Evolutionary conservation across 306 rosid genomes (phyloP).

Genomic region (Cyclanthera cordifolia): DNA sequence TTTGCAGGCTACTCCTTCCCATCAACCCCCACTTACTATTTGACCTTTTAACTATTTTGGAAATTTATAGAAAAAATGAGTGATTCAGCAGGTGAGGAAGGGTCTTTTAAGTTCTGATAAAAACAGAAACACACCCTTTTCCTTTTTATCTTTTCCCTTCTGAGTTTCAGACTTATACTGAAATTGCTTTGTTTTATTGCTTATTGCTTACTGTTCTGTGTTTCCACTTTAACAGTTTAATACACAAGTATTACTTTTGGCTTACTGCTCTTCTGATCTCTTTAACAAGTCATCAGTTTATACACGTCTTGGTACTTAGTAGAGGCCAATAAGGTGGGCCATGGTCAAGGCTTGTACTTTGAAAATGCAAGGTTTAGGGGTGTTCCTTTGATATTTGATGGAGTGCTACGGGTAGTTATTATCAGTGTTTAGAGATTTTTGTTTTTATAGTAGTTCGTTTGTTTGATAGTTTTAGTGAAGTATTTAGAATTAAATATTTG

Average conservation of each 20-base stretch:
- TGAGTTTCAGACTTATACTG: slow-evolving; percentile 5
- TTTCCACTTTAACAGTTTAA: slow-evolving; percentile 11
- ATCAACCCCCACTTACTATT: slow-evolving; percentile 41
- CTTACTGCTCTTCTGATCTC: neutral
- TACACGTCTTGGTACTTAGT: neutral
- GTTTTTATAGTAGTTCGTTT: no score
- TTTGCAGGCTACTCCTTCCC: slow-evolving; percentile 36
- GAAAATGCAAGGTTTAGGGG: no score
- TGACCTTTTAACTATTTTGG: slow-evolving; percentile 25
- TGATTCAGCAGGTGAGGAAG: slow-evolving; percentile 13
- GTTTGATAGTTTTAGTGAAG: no score
- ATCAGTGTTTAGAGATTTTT: no score
- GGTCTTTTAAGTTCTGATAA: slow-evolving; percentile 18
- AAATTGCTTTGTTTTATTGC: slow-evolving; percentile 12
- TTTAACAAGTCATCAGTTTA: neutral
- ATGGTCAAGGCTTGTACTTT: no score
- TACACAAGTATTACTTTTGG: neutral
- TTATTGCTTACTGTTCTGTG: slow-evolving; percentile 2
- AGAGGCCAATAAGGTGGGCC: no score
- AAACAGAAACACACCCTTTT: slow-evolving; percentile 11
- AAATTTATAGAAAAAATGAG: slow-evolving; percentile 2
- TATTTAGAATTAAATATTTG: no score
- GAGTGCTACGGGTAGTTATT: no score
- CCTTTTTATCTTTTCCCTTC: slow-evolving; percentile 10
- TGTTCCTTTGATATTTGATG: no score